Base-by-base conservation (phyloP, 371 early-diverging fungal species). In the Rhizopus delemar region DNA sequence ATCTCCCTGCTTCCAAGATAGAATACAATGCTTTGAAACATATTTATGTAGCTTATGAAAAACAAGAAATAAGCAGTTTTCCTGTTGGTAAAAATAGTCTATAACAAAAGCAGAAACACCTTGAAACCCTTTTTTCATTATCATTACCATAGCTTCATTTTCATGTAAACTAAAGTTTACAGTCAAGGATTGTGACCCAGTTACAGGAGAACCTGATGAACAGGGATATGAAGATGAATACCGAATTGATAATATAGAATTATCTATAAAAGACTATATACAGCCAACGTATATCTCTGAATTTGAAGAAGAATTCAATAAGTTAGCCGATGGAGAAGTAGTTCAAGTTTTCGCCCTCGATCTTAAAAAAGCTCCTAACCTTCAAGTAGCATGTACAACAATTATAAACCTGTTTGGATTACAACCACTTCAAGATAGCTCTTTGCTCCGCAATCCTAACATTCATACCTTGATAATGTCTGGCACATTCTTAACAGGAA, bases 171-270 rank as follows among this genome's bases (percentile, higher is more conserved):
- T 98, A 53, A 87, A 89, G 62, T 96, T 94, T 62, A 71, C 88
- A 6, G 89, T 92, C 46, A 93, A 92, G 77, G 97, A 97, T 63
- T 93, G 92, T 70, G 97, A 97, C 70, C 95, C 97, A 29, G 75
- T 83, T 5, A 91, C 90, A 11, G 90, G 89, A 28, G 93, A 94
- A 67, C 86, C 92, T 5, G 91, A 93, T 60, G 91, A 90, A 32
- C 86, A 88, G 62, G 97, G 97, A 13, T 95, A 90, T 59, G 95
- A 94, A 46, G 96, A 94, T 64, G 95, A 95, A 68, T 96, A 95
- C 72, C 81, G 78, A 65, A 84, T 94, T 32, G 98, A 98, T 65
- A 88, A 91, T 35, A 73, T 93, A 28, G 93, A 96, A 12, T 65
- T 95, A 29, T 62, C 80, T 3, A 83, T 86, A 7, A 89, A 86